Percentiles rank a stretch among this genome's conserved stretches.
Evolutionary conservation across 1,284 basidiomycete species (phyloP).

Genomic region (Microbotryomycetes sp.): DNA sequence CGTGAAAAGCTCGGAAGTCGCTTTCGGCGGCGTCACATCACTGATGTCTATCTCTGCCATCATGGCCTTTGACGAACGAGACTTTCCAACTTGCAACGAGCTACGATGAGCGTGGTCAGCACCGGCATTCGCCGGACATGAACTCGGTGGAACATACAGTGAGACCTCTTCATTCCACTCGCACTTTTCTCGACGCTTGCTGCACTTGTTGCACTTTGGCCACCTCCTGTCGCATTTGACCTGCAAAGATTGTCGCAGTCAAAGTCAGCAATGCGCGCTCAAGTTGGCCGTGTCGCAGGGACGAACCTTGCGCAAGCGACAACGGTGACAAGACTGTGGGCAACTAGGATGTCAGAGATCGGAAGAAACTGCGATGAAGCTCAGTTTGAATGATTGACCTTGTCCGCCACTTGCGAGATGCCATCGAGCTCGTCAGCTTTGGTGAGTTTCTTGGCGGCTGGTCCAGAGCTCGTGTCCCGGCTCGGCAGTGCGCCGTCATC

Average conservation of each 20-base stretch:
- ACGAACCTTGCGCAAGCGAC: conserved; percentile 15
- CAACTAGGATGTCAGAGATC: no score
- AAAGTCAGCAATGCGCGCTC: not conserved
- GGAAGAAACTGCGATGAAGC: no score
- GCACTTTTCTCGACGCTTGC: conserved; percentile 18
- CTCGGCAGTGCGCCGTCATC: no score
- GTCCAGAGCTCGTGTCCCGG: not conserved
- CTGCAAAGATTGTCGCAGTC: not conserved
- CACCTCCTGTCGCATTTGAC: conserved; percentile 14
- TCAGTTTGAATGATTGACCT: not conserved
- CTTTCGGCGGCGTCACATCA: no score
- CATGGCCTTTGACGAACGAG: not conserved
- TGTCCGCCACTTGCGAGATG: not conserved
- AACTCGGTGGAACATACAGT: conserved; percentile 5
- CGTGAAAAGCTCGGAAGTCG: no score
- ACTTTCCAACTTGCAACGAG: not conserved
- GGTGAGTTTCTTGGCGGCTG: not conserved
- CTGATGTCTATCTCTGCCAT: no score
- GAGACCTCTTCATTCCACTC: conserved; percentile 24
- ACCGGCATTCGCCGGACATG: not conserved
- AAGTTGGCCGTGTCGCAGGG: conserved; percentile 1
- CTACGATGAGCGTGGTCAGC: not conserved
- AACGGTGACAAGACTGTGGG: conserved; percentile 12
- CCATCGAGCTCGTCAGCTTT: not conserved
- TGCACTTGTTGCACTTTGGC: conserved; percentile 20